phyloP scores from a whole-genome alignment of 2,329 filamentous ascomycete genomes.

The Colletotrichum sp. region DNA sequence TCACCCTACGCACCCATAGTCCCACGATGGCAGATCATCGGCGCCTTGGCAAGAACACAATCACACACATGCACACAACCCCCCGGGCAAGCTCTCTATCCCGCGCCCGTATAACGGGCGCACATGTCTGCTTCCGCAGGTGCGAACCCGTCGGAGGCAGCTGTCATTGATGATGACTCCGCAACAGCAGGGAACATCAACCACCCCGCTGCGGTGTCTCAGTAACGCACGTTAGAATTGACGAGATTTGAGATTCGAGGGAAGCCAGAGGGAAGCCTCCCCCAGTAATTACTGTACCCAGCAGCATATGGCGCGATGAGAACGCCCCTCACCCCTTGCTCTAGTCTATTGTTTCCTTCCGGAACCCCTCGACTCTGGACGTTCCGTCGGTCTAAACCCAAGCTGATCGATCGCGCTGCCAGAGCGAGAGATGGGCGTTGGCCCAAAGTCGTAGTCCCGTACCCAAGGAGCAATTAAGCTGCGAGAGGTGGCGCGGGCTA shows the following conservation, averaged over 20 bases:
- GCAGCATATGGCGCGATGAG: background rate
- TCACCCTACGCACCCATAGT: background rate
- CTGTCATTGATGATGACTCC: background rate
- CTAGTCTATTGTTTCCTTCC: conserved; percentile 8
- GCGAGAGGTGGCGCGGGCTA: conserved; percentile 11
- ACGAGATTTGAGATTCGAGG: background rate
- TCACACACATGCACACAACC: background rate
- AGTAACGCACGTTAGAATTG: background rate
- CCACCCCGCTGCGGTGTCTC: conserved; percentile 6
- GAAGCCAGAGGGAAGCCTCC: background rate
- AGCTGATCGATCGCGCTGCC: background rate
- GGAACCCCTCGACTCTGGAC: background rate
- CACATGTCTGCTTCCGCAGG: background rate
- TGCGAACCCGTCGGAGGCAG: background rate
- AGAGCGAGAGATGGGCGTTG: background rate
- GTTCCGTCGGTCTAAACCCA: background rate
- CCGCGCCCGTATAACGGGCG: background rate
- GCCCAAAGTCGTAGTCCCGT: background rate
- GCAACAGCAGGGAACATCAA: background rate
- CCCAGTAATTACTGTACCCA: background rate
- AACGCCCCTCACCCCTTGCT: background rate
- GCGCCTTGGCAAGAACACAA: background rate
- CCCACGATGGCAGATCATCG: background rate
- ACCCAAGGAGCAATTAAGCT: background rate
- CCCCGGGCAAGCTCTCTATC: background rate